phyloP scores from a whole-genome alignment of 371 early-diverging fungal species.

The Mortierella sp. region DNA sequence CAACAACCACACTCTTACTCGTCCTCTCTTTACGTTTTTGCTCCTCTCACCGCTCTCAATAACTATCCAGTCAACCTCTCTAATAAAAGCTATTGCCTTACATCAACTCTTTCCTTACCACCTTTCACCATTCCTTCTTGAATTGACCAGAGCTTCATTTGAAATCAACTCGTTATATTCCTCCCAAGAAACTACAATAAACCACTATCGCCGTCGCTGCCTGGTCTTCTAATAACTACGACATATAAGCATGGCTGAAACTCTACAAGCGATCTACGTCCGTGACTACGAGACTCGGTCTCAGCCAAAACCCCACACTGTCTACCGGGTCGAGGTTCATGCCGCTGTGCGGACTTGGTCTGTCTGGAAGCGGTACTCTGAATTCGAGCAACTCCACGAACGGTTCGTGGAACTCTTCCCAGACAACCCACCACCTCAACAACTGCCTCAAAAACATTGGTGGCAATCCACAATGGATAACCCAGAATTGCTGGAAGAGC shows the following conservation, averaged over 20 bases:
- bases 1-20: neutral
- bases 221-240: neutral
- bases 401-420: conserved; percentile 72
- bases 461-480: conserved; percentile 75
- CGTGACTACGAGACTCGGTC: conserved; percentile 71
- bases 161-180: conserved; percentile 1
- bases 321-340: conserved; percentile 79
- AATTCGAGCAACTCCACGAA: conserved; percentile 78
- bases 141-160: neutral
- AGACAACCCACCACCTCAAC: conserved; percentile 67
- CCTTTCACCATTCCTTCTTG: neutral
- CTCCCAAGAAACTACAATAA: neutral
- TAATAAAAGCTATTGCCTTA: neutral
- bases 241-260: conserved; percentile 61
- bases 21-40: neutral
- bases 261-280: conserved; percentile 75
- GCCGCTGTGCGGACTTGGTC: conserved; percentile 90
- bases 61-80: neutral
- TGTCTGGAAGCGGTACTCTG: conserved; percentile 90
- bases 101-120: neutral
- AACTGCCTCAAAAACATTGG: conserved; percentile 76
- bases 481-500: conserved; percentile 80
- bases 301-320: conserved; percentile 80
- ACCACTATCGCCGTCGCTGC: neutral
- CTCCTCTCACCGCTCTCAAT: neutral